Evolutionary conservation across 2,329 filamentous ascomycete species (phyloP), one percentile per base, ranked within the genome.

Genomic region (Epichloe scottii): DNA sequence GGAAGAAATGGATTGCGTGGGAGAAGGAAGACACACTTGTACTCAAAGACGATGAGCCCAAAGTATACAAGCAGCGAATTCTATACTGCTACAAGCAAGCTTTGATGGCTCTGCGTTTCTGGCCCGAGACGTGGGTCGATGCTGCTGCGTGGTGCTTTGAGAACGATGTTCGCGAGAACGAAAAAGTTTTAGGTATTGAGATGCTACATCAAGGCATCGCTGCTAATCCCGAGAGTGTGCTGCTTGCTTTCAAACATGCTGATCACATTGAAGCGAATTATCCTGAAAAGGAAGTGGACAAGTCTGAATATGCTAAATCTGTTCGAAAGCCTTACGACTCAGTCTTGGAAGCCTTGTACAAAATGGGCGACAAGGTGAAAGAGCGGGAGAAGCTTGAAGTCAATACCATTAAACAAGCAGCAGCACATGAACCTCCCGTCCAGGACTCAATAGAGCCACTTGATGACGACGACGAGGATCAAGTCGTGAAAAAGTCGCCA

Each of bases 121-220:
- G 91, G 80, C 90, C 93, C 4, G 87, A 95, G 63, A 83, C 96
- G 59, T 98, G 93, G 93, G 90, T 89, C 47, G 89, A 96, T 54
- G 91, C 89, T 10, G 87, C 90, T 1, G 87, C 95, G 57, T 97
- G 91, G 81, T 95, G 88, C 66, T 89, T 89, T 61, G 78, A 85
- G 50, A 89, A 93, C 59, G 79, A 79, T 43, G 71, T 90, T 58
- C 63, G 68, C 10, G 71, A 81, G 43, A 84, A 89, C 37, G 77
- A 77, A 44, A 73, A 75, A 53, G 71, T 76, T 5, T 62, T 69
- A 53, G 89, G 89, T 11, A 80, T 85, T 23, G 81, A 88, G 10
- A 87, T 97, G 60, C 73, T 98, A 23, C 76, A 81, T 21, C 82
- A 93, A 55, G 93, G 93, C 35, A 84, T 94, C 52, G 77, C 81